Evolutionary conservation across 1,139 yeast genomes (phyloP), one percentile per base, ranked within the genome.

Genomic region (Candida sp.): DNA sequence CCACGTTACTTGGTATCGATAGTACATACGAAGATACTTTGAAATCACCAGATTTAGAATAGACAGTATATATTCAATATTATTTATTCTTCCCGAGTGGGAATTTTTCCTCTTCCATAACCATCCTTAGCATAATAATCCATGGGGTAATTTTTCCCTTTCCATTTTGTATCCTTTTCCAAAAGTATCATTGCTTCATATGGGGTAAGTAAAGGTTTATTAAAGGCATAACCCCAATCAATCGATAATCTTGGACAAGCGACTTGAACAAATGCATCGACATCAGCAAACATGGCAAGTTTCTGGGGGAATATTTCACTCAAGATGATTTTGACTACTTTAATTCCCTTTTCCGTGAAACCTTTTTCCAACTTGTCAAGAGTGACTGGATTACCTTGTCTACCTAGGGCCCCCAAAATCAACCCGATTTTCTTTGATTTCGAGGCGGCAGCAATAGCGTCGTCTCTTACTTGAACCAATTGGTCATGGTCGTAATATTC

Each of bases 161-260:
- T 71, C 81, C 96, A 89, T 66, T 76, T 79, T 35, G 71, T 68
- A 56, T 90, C 97, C 43, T 82, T 74, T 7, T 80, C 85, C 55
- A 93, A 64, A 75, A 90, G 78, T 4, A 91, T 96, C 90, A 88
- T 90, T 0, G 97, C 91, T 58, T 93, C 99, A 61, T 95, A 93
- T 0, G 99, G 99, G 0, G 99, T 91, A 45, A 93, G 67, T 38
- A 93, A 70, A 0, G 99, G 99, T 58, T 87, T 87, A 46, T 84
- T 82, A 58, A 93, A 93, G 0, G 99, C 99, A 61, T 95, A 93
- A 1, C 99, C 99, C 99, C 99, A 93, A 62, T 93, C 99, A 37
- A 93, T 93, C 2, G 97, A 88, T 42, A 93, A 70, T 53, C 99
- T 73, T 0, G 99, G 99, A 61, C 99, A 93, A 0, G 99, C 99